Evolutionary conservation across 2,329 filamentous ascomycete genomes (phyloP).

Genomic region (Colletotrichum salicis): DNA sequence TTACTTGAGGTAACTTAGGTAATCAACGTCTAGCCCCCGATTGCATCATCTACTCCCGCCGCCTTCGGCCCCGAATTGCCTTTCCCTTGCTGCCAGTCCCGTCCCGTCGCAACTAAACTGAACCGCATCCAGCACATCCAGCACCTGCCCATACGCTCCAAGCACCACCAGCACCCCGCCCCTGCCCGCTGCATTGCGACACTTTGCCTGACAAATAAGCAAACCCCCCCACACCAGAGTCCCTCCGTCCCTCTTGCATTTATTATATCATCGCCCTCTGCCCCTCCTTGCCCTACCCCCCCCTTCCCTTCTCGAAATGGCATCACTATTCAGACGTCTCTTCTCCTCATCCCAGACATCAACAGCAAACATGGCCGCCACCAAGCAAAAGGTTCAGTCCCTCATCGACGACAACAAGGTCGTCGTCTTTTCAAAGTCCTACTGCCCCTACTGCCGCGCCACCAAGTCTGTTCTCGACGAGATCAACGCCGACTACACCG

Average conservation of each 20-base stretch:
- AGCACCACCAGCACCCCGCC: neutral
- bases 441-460: slow-evolving; percentile 90
- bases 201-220: slow-evolving; percentile 13
- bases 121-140: neutral
- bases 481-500: slow-evolving; percentile 76
- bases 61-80: slow-evolving; percentile 5
- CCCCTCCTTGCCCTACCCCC: neutral
- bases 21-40: slow-evolving; percentile 15
- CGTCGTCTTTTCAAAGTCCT: slow-evolving; percentile 96
- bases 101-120: neutral
- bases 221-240: neutral
- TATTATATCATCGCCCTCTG: slow-evolving; percentile 16
- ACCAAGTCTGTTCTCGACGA: slow-evolving; percentile 80
- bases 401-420: slow-evolving; percentile 92
- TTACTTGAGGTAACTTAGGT: neutral
- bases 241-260: neutral
- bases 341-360: slow-evolving; percentile 64
- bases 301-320: slow-evolving; percentile 55
- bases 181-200: neutral
- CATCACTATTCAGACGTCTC: slow-evolving; percentile 74
- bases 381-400: slow-evolving; percentile 82
- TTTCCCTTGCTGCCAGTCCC: neutral
- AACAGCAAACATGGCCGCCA: slow-evolving; percentile 81
- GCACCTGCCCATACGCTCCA: neutral
- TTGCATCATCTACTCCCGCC: slow-evolving; percentile 31